A percentile compares a stretch with the other conserved stretches of the same genome.
phyloP scores from a whole-genome alignment of 495 filamentous ascomycete genomes.

The Hyaloscypha finlandica region DNA sequence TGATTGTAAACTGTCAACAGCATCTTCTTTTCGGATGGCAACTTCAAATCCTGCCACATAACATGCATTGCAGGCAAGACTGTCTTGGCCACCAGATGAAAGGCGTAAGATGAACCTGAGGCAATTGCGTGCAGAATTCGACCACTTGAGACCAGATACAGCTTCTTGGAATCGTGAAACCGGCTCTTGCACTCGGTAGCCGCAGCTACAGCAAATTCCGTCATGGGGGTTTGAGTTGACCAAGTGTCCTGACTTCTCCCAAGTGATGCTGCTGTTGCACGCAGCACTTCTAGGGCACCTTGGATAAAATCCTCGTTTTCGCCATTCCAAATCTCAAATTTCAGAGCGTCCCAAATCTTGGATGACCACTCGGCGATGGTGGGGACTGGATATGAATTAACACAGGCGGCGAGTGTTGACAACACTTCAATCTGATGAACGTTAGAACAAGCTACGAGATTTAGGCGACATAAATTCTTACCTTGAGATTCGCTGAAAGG shows the following conservation, averaged over 20 bases:
- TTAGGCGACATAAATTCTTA: background rate
- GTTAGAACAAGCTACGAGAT: conserved; percentile 16
- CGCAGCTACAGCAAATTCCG: conserved; percentile 5
- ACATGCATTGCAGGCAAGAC: conserved; percentile 15
- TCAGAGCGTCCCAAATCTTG: conserved; percentile 54
- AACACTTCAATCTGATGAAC: conserved; percentile 47
- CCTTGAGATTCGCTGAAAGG: conserved; percentile 47
- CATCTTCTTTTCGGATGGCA: conserved; percentile 17
- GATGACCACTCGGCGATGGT: conserved; percentile 43
- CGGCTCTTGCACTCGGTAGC: conserved; percentile 20
- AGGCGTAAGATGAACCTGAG: conserved; percentile 27
- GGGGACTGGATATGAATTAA: conserved; percentile 42
- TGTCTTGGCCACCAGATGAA: conserved; percentile 11
- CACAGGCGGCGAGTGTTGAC: conserved; percentile 47
- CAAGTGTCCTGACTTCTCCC: background rate
- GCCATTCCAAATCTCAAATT: conserved; percentile 60
- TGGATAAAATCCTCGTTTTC: conserved; percentile 52
- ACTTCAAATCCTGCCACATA: conserved; percentile 19
- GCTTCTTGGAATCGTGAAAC: conserved; percentile 19
- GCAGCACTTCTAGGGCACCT: conserved; percentile 48
- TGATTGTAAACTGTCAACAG: conserved; percentile 23
- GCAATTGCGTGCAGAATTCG: conserved; percentile 46
- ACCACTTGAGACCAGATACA: conserved; percentile 11
- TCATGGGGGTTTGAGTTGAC: background rate
- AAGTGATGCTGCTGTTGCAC: conserved; percentile 38